Percentiles rank a stretch among this genome's conserved stretches.
Evolutionary conservation across 2,329 filamentous ascomycete species (phyloP).

Genomic region (Epichloe coenophiala): DNA sequence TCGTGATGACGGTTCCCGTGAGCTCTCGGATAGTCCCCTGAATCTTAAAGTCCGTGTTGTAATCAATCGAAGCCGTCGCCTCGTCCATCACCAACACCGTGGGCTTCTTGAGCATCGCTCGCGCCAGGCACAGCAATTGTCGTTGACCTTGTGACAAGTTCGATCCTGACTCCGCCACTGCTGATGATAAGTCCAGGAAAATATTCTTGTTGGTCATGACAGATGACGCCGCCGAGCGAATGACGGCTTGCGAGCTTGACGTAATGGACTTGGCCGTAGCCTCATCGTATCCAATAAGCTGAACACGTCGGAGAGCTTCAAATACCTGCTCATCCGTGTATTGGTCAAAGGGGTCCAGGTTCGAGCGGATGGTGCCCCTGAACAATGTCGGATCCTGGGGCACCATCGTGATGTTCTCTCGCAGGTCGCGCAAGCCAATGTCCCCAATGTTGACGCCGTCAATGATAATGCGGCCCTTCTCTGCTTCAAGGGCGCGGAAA

Average conservation of each 20-base stretch:
- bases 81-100: slow-evolving; percentile 98
- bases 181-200: slow-evolving; percentile 73
- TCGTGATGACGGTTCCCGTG: slow-evolving; percentile 87
- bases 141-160: slow-evolving; percentile 95
- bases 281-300: slow-evolving; percentile 60
- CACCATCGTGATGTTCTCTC: slow-evolving; percentile 91
- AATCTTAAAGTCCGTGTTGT: slow-evolving; percentile 88
- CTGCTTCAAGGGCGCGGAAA: slow-evolving; percentile 86
- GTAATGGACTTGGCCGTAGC: slow-evolving; percentile 11
- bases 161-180: slow-evolving; percentile 78
- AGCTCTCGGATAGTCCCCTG: slow-evolving; percentile 93
- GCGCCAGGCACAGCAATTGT: slow-evolving; percentile 84
- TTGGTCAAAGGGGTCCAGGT: slow-evolving; percentile 80
- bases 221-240: slow-evolving; percentile 13
- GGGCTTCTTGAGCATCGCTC: slow-evolving; percentile 80
- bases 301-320: slow-evolving; percentile 71
- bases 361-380: slow-evolving; percentile 79
- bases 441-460: slow-evolving; percentile 80
- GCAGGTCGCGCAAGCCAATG: slow-evolving; percentile 86
- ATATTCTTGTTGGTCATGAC: slow-evolving; percentile 78
- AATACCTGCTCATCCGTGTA: slow-evolving; percentile 91
- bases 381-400: slow-evolving; percentile 95
- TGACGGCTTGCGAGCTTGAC: slow-evolving; percentile 6
- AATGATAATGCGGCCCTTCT: slow-evolving; percentile 77
- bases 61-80: slow-evolving; percentile 94